Conservation (phyloP, 2,329 filamentous ascomycete species). For the Alternaria angustiovoidea region DNA sequence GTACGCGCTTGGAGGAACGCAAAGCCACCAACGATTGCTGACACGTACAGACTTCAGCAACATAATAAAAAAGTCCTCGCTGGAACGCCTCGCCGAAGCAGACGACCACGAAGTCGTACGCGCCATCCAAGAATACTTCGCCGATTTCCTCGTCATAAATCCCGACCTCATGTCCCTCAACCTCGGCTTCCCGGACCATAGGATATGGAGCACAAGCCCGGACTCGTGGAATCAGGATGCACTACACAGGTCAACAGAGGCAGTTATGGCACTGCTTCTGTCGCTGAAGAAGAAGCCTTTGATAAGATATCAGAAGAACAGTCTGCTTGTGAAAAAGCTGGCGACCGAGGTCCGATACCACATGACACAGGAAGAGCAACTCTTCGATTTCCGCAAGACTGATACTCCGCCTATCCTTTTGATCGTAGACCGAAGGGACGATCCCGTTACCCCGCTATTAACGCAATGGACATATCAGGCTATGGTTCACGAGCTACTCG, state of each 20-base stretch:
- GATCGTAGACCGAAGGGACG: constrained; percentile 88
- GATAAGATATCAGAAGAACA: constrained; percentile 92
- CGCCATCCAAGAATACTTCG: constrained; percentile 92
- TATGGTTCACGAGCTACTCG: constrained; percentile 98
- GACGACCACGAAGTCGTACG: constrained; percentile 98
- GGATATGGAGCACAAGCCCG: constrained; percentile 81
- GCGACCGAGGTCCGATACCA: constrained; percentile 91
- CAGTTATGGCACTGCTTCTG: constrained; percentile 81
- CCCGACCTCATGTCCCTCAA: constrained; percentile 88
- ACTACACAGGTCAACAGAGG: constrained; percentile 85
- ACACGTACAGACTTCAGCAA: constrained; percentile 81
- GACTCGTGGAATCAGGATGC: constrained; percentile 93
- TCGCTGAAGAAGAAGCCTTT: constrained; percentile 96
- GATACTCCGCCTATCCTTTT: constrained; percentile 94
- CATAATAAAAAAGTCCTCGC: constrained; percentile 92
- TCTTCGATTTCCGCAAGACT: constrained; percentile 94
- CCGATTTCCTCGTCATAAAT: constrained; percentile 94
- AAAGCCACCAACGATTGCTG: constrained; percentile 15
- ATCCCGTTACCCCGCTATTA: constrained; percentile 90
- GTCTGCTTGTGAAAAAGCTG: constrained; percentile 87
- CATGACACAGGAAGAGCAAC: constrained; percentile 92
- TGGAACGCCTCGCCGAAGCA: constrained; percentile 93
- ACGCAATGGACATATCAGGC: constrained; percentile 99
- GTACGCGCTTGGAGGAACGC: constrained; percentile 44
- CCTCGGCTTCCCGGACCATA: constrained; percentile 73